Percentiles rank a stretch among this genome's conserved stretches.
These are phyloP conservation scores for Thraustochytrium sp. DNA, from an alignment of 352 stramenopile species.

Conservation along the genomic window DNA sequence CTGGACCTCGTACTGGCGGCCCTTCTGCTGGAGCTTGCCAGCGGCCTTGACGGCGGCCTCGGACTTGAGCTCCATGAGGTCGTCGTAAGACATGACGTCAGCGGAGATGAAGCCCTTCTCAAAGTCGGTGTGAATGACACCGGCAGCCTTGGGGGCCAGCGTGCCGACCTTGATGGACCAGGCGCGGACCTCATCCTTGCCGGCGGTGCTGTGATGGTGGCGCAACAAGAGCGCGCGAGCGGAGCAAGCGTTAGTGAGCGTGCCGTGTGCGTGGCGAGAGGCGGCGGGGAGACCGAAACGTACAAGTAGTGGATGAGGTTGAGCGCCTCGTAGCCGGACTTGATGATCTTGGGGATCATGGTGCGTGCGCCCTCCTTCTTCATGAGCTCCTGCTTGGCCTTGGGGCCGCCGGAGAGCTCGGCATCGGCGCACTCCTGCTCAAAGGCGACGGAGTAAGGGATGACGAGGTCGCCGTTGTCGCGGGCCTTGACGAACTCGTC, in stretches of 20 bases:
- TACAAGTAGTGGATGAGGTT: conserved; percentile 87
- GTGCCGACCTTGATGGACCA: conserved; percentile 89
- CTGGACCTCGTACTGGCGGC: conserved; percentile 77
- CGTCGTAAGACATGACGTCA: conserved; percentile 69
- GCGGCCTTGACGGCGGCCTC: conserved; percentile 71
- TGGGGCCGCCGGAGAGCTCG: conserved; percentile 51
- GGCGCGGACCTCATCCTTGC: conserved; percentile 94
- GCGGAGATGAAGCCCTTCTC: conserved; percentile 98
- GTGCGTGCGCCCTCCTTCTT: conserved; percentile 63
- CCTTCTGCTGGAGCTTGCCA: conserved; percentile 79
- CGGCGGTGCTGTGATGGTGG: conserved; percentile 70
- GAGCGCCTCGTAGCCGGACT: conserved; percentile 92
- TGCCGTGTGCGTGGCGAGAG: background rate
- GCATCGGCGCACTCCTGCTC: conserved; percentile 81
- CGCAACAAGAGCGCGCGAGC: background rate
- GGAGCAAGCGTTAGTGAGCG: background rate
- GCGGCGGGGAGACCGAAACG: background rate
- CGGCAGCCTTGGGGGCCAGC: conserved; percentile 77
- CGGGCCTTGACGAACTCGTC: conserved; percentile 90
- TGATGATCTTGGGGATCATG: conserved; percentile 93
- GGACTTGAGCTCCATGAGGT: conserved; percentile 73
- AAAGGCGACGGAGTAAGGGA: conserved; percentile 97
- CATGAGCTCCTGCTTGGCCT: conserved; percentile 51
- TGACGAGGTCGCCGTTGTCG: conserved; percentile 88
- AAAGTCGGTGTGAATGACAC: conserved; percentile 99